Base-by-base conservation (phyloP, 148 eudicot species). In the Rhododendron kiyosumense region DNA sequence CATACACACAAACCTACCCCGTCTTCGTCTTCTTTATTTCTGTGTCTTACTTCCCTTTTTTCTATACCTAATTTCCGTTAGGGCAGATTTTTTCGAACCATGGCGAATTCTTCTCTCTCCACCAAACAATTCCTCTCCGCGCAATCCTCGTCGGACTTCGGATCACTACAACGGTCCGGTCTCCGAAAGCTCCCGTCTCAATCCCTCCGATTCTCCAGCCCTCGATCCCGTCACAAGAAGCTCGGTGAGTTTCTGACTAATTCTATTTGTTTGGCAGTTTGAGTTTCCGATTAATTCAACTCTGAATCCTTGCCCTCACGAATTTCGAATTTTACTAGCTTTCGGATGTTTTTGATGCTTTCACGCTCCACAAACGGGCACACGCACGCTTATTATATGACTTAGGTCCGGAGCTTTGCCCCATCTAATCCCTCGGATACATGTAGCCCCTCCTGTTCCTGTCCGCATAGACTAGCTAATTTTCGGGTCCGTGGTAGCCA, bases 71-170 rank as follows among this genome's bases (percentile, higher is more conserved):
- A n/a, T 78, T 38, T 78, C 28, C 51, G 2, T 22, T 1, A n/a
- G 51, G 81, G 49, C 14, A 9, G 28, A 14, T 17, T 0, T 5
- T 15, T n/a, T 46, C 9, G 65, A 46, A 77, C 86, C 82, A 91
- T 92, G 95, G 92, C 95, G 88, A 59, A 59, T 20, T 93, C 93
- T 48, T 94, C 93, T 85, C 90, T 96, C 75, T 86, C 92, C n/a
- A 84, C 95, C 82, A 96, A 94, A 67, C 90, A 89, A 6, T 93
- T 94, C 24, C 84, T 94, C 73, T 93, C 94, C 26, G 86, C 91
- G 79, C 76, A 30, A 14, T 71, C 90, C 14, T 74, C 32, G 13
- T 26, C 91, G n/a, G 91, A 84, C 41, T 75, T 93, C 59, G 93
- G 93, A 84, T 92, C 93, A 49, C 71, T 87, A 12, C 89, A 85